Conservation (phyloP, 1,139 yeast genomes). For the Lodderomyces elongisporus region DNA sequence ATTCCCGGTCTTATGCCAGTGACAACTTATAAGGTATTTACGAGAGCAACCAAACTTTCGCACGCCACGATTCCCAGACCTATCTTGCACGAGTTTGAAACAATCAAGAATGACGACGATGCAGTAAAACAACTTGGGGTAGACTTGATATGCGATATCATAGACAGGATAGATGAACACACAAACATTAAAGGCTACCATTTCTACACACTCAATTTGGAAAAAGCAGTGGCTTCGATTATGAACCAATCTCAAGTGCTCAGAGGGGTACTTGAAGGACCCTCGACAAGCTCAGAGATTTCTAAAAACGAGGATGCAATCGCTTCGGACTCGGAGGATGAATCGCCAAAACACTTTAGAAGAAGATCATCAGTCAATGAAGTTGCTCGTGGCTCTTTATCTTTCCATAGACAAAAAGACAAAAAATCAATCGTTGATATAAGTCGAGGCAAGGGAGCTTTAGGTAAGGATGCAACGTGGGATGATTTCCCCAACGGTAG, state of each 20-base stretch:
- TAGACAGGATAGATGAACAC: slow-evolving; percentile 48
- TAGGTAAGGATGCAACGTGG: slow-evolving; percentile 95
- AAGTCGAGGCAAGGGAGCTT: slow-evolving; percentile 76
- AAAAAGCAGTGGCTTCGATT: slow-evolving; percentile 84
- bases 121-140: slow-evolving; percentile 82
- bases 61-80: slow-evolving; percentile 76
- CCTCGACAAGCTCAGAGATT: slow-evolving; percentile 12
- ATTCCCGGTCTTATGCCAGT: slow-evolving; percentile 98
- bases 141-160: slow-evolving; percentile 59
- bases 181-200: slow-evolving; percentile 72
- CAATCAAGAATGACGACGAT: slow-evolving; percentile 75
- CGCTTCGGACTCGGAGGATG: slow-evolving; percentile 26
- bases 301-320: slow-evolving; percentile 27
- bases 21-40: slow-evolving; percentile 78
- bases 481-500: slow-evolving; percentile 98
- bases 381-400: slow-evolving; percentile 22
- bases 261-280: slow-evolving; percentile 22
- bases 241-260: slow-evolving; percentile 56
- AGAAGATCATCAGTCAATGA: slow-evolving; percentile 47
- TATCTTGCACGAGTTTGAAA: slow-evolving; percentile 39
- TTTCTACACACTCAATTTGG: slow-evolving; percentile 84
- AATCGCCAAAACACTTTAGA: slow-evolving; percentile 17
- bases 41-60: slow-evolving; percentile 83
- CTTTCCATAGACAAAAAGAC: slow-evolving; percentile 13
- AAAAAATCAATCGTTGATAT: slow-evolving; percentile 65